Conservation (phyloP, 306 rosid species). For the Lathyrus tuberosus region DNA sequence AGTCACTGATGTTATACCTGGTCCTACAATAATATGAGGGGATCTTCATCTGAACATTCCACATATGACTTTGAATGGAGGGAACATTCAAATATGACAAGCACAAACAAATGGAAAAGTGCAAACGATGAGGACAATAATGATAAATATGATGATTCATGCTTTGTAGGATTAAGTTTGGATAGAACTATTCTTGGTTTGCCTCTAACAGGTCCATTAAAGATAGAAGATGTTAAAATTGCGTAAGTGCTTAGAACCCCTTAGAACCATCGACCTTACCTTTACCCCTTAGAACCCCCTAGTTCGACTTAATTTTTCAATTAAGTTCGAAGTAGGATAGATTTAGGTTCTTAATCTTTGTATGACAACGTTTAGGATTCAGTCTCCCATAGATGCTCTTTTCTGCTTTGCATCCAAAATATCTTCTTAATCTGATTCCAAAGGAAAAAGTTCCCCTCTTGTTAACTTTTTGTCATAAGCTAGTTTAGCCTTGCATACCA, state of each 20-base stretch:
- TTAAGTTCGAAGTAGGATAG: too few relatives aligned
- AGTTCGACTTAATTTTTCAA: too few relatives aligned
- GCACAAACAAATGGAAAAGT: constrained; percentile 54
- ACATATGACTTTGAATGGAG: constrained; percentile 69
- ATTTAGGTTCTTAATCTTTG: too few relatives aligned
- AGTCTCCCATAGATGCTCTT: too few relatives aligned
- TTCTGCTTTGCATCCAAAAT: too few relatives aligned
- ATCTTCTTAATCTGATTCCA: too few relatives aligned
- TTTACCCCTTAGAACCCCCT: too few relatives aligned
- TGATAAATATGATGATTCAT: constrained; percentile 33
- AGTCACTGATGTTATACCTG: not conserved
- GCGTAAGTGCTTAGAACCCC: constrained; percentile 89
- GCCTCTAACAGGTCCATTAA: constrained; percentile 78
- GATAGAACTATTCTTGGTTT: constrained; percentile 77
- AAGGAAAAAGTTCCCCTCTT: too few relatives aligned
- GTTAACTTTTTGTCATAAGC: too few relatives aligned
- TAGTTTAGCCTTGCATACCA: too few relatives aligned
- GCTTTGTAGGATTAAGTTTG: constrained; percentile 52
- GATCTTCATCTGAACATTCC: constrained; percentile 46
- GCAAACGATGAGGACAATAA: constrained; percentile 61
- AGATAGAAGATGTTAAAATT: constrained; percentile 79
- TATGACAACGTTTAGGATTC: too few relatives aligned
- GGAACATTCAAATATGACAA: constrained; percentile 52
- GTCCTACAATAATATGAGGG: not conserved
- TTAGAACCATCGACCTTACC: too few relatives aligned